Evolutionary conservation across 306 rosid genomes (phyloP).

Genomic region (Hylodesmum podocarpum): DNA sequence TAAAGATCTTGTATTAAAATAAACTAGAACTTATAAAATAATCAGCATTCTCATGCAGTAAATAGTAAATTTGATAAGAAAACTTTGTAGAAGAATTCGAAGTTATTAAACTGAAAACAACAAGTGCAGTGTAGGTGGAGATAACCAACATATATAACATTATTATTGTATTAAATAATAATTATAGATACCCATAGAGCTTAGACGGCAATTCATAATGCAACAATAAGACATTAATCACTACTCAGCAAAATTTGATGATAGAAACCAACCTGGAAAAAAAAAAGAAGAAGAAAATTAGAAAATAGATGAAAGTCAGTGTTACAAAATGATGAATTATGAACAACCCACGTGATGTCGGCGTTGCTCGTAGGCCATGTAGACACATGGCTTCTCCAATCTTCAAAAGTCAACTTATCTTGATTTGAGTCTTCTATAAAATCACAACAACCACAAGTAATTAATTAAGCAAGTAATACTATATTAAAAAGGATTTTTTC

Average conservation of each 20-base stretch:
- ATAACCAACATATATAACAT: no score
- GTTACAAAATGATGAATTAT: neutral
- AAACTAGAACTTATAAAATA: no score
- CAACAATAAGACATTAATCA: no score
- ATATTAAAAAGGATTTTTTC: neutral
- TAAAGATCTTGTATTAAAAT: no score
- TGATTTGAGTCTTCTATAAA: slow-evolving; percentile 18
- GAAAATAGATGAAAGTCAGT: neutral
- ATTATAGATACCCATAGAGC: neutral
- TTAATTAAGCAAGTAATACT: neutral
- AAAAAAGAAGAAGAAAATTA: neutral
- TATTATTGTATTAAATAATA: no score
- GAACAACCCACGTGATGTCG: slow-evolving; percentile 32
- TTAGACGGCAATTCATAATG: neutral
- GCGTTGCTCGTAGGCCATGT: slow-evolving; percentile 29
- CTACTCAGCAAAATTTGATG: neutral
- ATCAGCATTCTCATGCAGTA: no score
- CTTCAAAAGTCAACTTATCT: slow-evolving; percentile 52
- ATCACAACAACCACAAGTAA: neutral
- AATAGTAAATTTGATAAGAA: no score
- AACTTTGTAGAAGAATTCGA: no score
- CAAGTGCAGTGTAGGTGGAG: no score
- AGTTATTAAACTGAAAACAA: no score
- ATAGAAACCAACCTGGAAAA: neutral
- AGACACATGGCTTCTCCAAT: neutral